These are phyloP conservation scores for Macrolepiota dolichaula DNA, from an alignment of 768 basidiomycete species.

Conservation along the genomic window DNA sequence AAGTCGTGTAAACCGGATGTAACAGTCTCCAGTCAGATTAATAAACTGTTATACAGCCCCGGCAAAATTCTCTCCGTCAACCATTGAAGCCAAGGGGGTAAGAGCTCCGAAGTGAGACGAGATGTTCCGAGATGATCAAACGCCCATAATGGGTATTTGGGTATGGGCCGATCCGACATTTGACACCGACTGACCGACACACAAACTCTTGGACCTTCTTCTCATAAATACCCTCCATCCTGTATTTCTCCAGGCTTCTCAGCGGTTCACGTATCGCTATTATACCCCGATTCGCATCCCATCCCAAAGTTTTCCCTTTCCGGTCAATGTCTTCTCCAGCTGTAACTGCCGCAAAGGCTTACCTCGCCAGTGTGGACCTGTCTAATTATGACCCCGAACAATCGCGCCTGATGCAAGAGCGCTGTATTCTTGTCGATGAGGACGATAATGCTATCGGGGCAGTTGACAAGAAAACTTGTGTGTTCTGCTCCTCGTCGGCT, in stretches of 20 bases:
- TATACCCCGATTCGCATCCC: not conserved
- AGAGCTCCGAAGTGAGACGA: no score
- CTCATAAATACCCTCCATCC: conserved; percentile 3
- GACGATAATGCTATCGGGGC: conserved; percentile 83
- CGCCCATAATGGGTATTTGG: not conserved
- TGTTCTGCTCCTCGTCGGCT: conserved; percentile 22
- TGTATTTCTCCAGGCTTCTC: not conserved
- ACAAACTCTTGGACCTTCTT: not conserved
- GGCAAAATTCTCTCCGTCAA: not conserved
- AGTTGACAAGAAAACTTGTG: conserved; percentile 95
- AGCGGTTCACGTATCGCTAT: not conserved
- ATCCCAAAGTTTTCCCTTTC: not conserved
- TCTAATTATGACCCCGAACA: conserved; percentile 89
- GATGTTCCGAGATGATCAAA: not conserved
- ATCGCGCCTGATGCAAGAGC: conserved; percentile 93
- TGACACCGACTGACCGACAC: not conserved
- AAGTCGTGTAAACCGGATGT: not conserved
- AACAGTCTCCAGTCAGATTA: not conserved
- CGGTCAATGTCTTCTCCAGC: conserved; percentile 56
- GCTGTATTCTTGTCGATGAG: conserved; percentile 89
- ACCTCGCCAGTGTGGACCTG: conserved; percentile 74
- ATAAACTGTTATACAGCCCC: not conserved
- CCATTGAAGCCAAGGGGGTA: no score
- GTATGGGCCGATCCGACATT: not conserved
- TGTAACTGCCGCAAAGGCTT: conserved; percentile 55